These are phyloP conservation scores for Prunus salicina DNA, from an alignment of 306 rosid species.

Conservation along the genomic window DNA sequence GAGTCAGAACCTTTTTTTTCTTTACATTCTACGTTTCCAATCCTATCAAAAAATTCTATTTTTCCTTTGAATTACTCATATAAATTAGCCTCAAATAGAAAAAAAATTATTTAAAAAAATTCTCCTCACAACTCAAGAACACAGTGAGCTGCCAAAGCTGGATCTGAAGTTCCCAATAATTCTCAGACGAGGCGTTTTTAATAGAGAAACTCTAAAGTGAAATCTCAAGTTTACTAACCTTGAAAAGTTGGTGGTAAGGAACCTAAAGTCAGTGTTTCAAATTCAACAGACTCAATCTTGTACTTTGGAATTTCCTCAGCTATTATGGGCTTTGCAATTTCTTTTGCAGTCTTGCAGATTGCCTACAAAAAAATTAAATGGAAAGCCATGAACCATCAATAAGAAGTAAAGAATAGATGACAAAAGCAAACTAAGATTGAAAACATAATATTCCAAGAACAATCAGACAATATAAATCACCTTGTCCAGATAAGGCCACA, in stretches of 20 bases:
- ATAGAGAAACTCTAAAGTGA: conserved; percentile 7
- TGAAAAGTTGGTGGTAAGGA: conserved; percentile 88
- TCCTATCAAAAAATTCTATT: too few relatives aligned
- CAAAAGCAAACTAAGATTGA: background rate
- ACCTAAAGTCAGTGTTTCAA: conserved; percentile 75
- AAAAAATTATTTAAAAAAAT: too few relatives aligned
- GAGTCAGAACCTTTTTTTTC: too few relatives aligned
- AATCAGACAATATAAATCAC: conserved; percentile 24
- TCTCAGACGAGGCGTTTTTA: background rate
- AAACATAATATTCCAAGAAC: background rate
- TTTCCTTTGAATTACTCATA: too few relatives aligned
- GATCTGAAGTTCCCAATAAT: background rate
- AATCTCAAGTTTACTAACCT: conserved; percentile 41
- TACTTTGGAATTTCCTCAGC: conserved; percentile 77
- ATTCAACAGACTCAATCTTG: conserved; percentile 73
- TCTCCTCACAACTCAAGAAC: background rate
- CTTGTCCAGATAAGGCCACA: conserved; percentile 99
- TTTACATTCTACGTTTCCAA: too few relatives aligned
- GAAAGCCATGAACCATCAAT: background rate
- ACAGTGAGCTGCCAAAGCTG: background rate
- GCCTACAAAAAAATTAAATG: conserved; percentile 40
- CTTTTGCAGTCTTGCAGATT: conserved; percentile 70
- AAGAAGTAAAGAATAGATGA: background rate
- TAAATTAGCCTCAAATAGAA: background rate
- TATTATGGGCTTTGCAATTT: conserved; percentile 77